phyloP scores from a whole-genome alignment of 2,329 filamentous ascomycete genomes.

The Penicillium nordicum region DNA sequence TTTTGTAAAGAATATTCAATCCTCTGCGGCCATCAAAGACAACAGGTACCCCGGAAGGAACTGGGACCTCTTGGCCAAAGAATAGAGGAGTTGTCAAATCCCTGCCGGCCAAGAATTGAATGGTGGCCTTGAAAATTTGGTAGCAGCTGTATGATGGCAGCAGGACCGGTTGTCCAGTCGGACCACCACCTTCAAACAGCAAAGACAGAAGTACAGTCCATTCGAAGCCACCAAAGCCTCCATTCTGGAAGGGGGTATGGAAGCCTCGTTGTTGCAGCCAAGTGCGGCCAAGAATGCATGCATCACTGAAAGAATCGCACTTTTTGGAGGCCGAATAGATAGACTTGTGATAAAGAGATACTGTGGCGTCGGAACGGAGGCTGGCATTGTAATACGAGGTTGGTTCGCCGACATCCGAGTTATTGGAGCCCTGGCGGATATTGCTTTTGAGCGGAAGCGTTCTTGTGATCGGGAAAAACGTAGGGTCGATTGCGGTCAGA shows the following conservation, averaged over 20 bases:
- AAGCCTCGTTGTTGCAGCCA: conserved; percentile 91
- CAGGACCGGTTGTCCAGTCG: conserved; percentile 67
- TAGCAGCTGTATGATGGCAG: conserved; percentile 82
- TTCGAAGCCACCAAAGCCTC: conserved; percentile 91
- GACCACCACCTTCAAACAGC: conserved; percentile 72
- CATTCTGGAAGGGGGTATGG: conserved; percentile 62
- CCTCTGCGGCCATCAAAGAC: conserved; percentile 73
- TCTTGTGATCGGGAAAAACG: conserved; percentile 68
- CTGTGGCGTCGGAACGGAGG: conserved; percentile 71
- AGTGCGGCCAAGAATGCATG: conserved; percentile 77
- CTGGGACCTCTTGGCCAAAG: conserved; percentile 28
- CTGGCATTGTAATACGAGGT: conserved; percentile 90
- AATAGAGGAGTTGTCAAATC: conserved; percentile 69
- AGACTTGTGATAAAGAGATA: conserved; percentile 70
- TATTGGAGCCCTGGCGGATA: conserved; percentile 55
- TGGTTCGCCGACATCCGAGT: conserved; percentile 44
- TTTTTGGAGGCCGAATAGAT: conserved; percentile 66
- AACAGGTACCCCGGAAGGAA: conserved; percentile 57
- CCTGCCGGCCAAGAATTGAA: conserved; percentile 78
- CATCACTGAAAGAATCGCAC: conserved; percentile 73
- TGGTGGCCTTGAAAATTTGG: conserved; percentile 86
- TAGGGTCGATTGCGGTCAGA: conserved; percentile 68
- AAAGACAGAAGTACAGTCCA: conserved; percentile 80
- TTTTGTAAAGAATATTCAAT: conserved; percentile 85
- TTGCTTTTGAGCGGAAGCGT: conserved; percentile 67